Evolutionary conservation across 345 rosid genomes (phyloP), one percentile per base, ranked within the genome.

Genomic region (Sisymbrium irio): DNA sequence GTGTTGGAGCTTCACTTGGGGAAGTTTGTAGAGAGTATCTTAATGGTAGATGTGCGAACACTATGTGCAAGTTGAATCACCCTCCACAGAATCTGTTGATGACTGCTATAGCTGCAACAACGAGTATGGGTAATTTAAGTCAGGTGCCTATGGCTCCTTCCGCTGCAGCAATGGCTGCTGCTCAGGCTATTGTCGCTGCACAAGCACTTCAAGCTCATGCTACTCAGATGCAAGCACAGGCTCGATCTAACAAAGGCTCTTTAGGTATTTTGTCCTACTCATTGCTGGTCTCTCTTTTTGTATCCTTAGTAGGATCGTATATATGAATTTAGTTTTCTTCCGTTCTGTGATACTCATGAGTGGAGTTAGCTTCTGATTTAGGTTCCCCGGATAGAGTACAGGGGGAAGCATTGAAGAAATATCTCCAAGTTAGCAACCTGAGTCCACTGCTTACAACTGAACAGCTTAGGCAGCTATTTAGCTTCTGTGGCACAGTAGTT

Each of bases 161-260:
- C 36, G 99, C 99, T 30, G 99, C 98, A 68, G 99, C 99, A 41
- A 95, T 92, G 99, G 98, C 98, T 85, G 98, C 98, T 79, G 98
- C 98, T 63, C 98, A 94, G 79, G 97, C 97, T 40, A 94, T 94
- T 78, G 93, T 94, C 80, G 98, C 99, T n/a, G 99, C 99, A 9
- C 95, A 95, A 80, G 97, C 99, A 12, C 94, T 95, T 82, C 98
- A 95, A 79, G 98, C 99, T 33, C 99, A 95, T 95, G 98, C 99
- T 78, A 89, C 97, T 41, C 97, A 94, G 83, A 78, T 89, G 75
- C 98, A 93, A 84, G 96, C 96, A 6, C 96, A 93, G 39, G 72
- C 88, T 60, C 89, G 87, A 70, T 85, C 88, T 30, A 71, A 81
- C 79, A 89, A 87, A 78, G 89, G 82, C 49, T 73, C 86, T 17